Percentiles rank a stretch among this genome's conserved stretches.
These are phyloP conservation scores for Pichia sp. DNA, from an alignment of 1,139 yeast species.

Conservation along the genomic window DNA sequence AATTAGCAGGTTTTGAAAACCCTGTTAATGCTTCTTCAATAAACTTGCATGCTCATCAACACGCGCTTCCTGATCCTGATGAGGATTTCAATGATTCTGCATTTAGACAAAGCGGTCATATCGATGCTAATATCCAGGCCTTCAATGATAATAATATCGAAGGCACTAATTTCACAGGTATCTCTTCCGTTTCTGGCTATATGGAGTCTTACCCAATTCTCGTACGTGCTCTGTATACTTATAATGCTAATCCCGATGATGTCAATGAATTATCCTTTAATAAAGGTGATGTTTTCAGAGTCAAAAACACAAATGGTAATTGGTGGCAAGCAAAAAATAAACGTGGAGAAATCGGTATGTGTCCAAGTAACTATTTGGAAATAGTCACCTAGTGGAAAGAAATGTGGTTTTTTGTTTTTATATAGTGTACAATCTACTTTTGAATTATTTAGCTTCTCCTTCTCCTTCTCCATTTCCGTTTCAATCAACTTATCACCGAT, in stretches of 20 bases:
- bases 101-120: conserved; percentile 7
- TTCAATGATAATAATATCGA: conserved; percentile 1
- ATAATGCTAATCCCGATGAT: conserved; percentile 91
- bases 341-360: conserved; percentile 91
- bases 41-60: background rate
- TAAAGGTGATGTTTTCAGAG: conserved; percentile 85
- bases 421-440: too few relatives aligned
- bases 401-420: background rate
- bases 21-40: conserved; percentile 10
- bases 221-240: conserved; percentile 81
- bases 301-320: conserved; percentile 89
- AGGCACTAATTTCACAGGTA: conserved; percentile 28
- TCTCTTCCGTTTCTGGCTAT: conserved; percentile 11
- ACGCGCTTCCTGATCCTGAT: conserved; percentile 1
- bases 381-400: conserved; percentile 36
- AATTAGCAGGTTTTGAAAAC: conserved; percentile 26
- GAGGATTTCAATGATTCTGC: conserved; percentile 12
- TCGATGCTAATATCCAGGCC: background rate
- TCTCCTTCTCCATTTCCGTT: too few relatives aligned
- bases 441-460: background rate
- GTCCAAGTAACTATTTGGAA: conserved; percentile 91
- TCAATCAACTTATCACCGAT: background rate
- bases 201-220: conserved; percentile 55
- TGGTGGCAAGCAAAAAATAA: conserved; percentile 98
- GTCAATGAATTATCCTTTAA: conserved; percentile 86